A percentile compares a stretch with the other conserved stretches of the same genome.
phyloP scores from a whole-genome alignment of 73 alveolate genomes.

The Strombidium stylifer region DNA sequence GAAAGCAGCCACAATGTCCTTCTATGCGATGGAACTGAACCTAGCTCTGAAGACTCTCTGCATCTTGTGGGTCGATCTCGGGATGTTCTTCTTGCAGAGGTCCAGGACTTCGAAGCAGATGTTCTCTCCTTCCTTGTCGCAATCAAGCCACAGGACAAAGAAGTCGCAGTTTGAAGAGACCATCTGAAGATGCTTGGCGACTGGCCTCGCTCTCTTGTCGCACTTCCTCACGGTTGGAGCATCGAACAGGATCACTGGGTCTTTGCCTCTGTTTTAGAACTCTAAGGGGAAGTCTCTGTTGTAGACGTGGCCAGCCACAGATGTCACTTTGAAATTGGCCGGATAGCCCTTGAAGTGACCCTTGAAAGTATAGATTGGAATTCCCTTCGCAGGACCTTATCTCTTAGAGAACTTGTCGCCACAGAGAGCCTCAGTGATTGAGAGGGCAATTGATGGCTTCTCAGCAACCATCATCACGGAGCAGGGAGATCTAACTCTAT shows the following conservation, averaged over 20 bases:
- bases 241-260: conserved; percentile 93
- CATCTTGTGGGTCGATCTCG: conserved; percentile 18
- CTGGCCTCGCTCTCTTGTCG: conserved; percentile 41
- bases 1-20: conserved; percentile 44
- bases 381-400: conserved; percentile 51
- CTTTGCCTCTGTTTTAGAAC: conserved; percentile 93
- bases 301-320: conserved; percentile 97
- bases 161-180: conserved; percentile 61
- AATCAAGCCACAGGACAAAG: conserved; percentile 99
- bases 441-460: conserved; percentile 98
- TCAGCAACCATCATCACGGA: conserved; percentile 98
- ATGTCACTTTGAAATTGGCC: conserved; percentile 74
- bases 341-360: conserved; percentile 68
- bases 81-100: conserved; percentile 52
- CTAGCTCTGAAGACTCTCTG: conserved; percentile 61
- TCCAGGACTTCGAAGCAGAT: conserved; percentile 98
- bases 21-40: conserved; percentile 58
- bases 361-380: conserved; percentile 68
- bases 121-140: conserved; percentile 99
- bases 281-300: conserved; percentile 96
- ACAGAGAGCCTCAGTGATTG: conserved; percentile 93
- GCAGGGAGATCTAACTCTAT: conserved; percentile 41
- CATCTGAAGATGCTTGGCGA: conserved; percentile 73
- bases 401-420: conserved; percentile 51
- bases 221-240: conserved; percentile 91